Percentiles rank a stretch among this genome's conserved stretches.
Evolutionary conservation across 2,329 filamentous ascomycete genomes (phyloP).

Genomic region (Zarea fungicola): DNA sequence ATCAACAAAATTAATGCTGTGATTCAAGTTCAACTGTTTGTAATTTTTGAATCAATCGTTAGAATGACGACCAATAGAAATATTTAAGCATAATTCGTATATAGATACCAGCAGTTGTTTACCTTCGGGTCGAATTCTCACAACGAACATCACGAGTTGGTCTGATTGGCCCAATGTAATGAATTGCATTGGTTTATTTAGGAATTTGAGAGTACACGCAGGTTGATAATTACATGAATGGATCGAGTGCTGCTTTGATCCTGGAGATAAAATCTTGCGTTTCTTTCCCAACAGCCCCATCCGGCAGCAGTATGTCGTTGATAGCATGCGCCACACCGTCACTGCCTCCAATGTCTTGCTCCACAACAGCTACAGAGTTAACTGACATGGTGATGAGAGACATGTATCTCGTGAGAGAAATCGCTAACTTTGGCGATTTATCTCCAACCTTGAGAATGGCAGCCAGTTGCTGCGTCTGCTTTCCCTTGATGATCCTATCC

Average conservation of each 20-base stretch:
- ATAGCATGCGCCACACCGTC: constrained; percentile 2
- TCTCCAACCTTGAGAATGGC: background rate
- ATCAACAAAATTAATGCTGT: no score
- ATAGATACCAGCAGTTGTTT: no score
- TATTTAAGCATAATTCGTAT: no score
- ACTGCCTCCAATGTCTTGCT: constrained; percentile 1
- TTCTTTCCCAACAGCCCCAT: background rate
- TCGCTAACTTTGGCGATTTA: background rate
- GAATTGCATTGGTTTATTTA: background rate
- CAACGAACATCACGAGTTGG: no score
- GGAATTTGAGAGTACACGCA: no score
- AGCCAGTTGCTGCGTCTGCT: background rate
- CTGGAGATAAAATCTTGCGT: background rate
- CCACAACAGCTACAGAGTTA: background rate
- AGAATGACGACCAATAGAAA: no score
- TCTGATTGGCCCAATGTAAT: background rate
- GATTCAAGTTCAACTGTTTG: no score
- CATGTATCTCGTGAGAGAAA: background rate
- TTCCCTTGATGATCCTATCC: background rate
- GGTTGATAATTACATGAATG: background rate
- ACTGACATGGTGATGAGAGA: background rate
- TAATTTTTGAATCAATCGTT: no score
- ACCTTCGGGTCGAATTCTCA: no score
- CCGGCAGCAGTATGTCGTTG: background rate
- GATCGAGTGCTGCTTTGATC: background rate